Percentiles rank a stretch among this genome's conserved stretches.
phyloP scores from a whole-genome alignment of 2,329 filamentous ascomycete species.

The Fusarium sterilihyphosum region DNA sequence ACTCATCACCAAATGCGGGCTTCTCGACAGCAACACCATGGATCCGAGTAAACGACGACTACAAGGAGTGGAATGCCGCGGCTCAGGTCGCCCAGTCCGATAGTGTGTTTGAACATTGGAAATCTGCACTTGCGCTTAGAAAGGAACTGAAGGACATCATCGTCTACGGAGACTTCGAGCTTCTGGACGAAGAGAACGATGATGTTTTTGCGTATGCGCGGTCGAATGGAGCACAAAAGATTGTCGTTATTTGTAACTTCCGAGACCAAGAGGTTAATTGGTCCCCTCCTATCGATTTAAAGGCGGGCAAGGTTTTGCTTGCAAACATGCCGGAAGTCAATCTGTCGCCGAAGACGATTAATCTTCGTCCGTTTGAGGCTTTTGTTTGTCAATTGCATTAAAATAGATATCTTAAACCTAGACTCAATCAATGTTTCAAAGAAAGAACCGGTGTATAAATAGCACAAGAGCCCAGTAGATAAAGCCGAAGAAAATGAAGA shows the following conservation, averaged over 20 bases:
- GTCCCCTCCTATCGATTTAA: background rate
- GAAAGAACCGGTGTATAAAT: no score
- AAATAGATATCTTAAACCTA: background rate
- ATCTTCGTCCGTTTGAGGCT: constrained; percentile 20
- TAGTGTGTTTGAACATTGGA: constrained; percentile 32
- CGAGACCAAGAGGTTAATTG: constrained; percentile 4
- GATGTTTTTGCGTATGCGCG: constrained; percentile 30
- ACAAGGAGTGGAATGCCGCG: constrained; percentile 24
- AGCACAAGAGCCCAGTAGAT: background rate
- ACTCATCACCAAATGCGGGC: constrained; percentile 21
- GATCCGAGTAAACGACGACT: constrained; percentile 34
- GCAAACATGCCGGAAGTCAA: constrained; percentile 10
- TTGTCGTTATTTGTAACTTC: constrained; percentile 20
- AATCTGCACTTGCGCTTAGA: constrained; percentile 1
- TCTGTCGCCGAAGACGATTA: background rate
- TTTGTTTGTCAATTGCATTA: background rate
- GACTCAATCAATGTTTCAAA: no score
- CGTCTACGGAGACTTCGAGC: constrained; percentile 30
- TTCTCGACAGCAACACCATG: constrained; percentile 24
- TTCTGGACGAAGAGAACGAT: constrained; percentile 7
- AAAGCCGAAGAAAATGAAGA: background rate
- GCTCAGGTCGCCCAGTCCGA: background rate
- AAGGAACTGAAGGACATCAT: constrained; percentile 11
- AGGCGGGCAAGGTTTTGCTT: constrained; percentile 3
- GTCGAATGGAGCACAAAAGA: background rate